Evolutionary conservation across 352 stramenopile genomes (phyloP).

Genomic region (Phytophthora parvispora): DNA sequence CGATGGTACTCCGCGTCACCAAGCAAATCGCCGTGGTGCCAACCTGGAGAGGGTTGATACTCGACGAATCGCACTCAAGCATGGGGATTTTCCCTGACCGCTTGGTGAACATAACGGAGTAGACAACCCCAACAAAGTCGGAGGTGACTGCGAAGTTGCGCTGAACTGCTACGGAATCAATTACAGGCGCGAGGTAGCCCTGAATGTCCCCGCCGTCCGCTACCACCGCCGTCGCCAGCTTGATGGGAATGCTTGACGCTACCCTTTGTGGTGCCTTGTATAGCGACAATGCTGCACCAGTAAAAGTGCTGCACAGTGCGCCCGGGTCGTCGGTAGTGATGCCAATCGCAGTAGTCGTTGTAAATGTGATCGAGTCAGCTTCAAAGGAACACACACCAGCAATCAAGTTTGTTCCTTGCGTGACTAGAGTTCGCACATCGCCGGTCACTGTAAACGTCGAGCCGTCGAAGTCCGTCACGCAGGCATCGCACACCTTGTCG

Average conservation of each 20-base stretch:
- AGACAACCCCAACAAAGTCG: slow-evolving; percentile 67
- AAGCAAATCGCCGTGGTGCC: neutral
- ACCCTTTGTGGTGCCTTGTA: slow-evolving; percentile 68
- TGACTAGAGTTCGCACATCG: slow-evolving; percentile 20
- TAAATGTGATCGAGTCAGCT: slow-evolving; percentile 26
- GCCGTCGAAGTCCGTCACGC: slow-evolving; percentile 75
- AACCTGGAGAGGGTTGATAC: neutral
- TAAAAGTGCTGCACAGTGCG: slow-evolving; percentile 62
- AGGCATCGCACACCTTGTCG: slow-evolving; percentile 52
- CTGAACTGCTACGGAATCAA: slow-evolving; percentile 63
- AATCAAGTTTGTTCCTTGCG: slow-evolving; percentile 43
- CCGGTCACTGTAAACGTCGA: slow-evolving; percentile 51
- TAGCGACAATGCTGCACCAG: slow-evolving; percentile 38
- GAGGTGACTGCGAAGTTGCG: slow-evolving; percentile 43
- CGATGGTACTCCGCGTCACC: slow-evolving; percentile 42
- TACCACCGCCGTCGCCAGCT: slow-evolving; percentile 47
- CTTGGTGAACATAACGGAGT: slow-evolving; percentile 72
- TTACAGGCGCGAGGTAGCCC: slow-evolving; percentile 56
- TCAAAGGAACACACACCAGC: slow-evolving; percentile 72
- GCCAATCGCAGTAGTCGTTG: slow-evolving; percentile 35
- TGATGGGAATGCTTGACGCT: slow-evolving; percentile 48
- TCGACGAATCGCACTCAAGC: slow-evolving; percentile 42
- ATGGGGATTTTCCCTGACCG: slow-evolving; percentile 70
- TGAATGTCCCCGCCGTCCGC: slow-evolving; percentile 48
- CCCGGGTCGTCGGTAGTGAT: slow-evolving; percentile 59